Evolutionary conservation across 345 rosid species (phyloP).

Genomic region (Clausena lansium): DNA sequence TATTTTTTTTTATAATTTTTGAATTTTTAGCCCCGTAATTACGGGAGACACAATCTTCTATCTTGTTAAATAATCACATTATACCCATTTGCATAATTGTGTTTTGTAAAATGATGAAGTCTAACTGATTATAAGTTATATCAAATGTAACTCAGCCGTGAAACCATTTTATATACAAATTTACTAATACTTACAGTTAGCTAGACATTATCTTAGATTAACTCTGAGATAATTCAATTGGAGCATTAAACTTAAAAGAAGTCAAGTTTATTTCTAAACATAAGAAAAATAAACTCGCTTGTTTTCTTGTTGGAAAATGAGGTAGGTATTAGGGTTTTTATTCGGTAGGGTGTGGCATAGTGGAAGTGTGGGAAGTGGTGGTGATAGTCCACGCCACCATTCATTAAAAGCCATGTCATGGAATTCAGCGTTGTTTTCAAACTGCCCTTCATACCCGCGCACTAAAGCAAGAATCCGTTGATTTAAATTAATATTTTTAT

Average conservation of each 20-base stretch:
- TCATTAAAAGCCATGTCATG: constrained; percentile 40
- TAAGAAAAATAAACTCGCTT: too few relatives aligned
- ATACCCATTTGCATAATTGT: too few relatives aligned
- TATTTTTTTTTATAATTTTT: too few relatives aligned
- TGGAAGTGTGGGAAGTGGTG: background rate
- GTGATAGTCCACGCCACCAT: constrained; percentile 16
- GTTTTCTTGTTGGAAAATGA: background rate
- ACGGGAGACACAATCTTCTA: too few relatives aligned
- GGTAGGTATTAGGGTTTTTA: background rate
- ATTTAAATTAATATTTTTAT: constrained; percentile 21
- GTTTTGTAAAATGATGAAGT: too few relatives aligned
- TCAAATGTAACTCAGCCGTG: too few relatives aligned
- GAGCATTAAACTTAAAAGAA: too few relatives aligned
- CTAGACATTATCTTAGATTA: background rate
- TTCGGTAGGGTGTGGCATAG: background rate
- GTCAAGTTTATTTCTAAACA: background rate
- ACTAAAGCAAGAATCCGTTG: constrained; percentile 55
- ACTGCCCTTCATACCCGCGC: constrained; percentile 67
- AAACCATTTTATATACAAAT: too few relatives aligned
- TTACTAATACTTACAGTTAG: background rate
- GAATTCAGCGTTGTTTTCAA: constrained; percentile 63
- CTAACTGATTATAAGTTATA: too few relatives aligned
- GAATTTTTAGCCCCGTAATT: too few relatives aligned
- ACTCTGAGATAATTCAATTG: background rate
- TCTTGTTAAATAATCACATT: too few relatives aligned